Evolutionary conservation across 108 stramenopile species (phyloP).

Genomic region (Fistulifera pelliculosa): DNA sequence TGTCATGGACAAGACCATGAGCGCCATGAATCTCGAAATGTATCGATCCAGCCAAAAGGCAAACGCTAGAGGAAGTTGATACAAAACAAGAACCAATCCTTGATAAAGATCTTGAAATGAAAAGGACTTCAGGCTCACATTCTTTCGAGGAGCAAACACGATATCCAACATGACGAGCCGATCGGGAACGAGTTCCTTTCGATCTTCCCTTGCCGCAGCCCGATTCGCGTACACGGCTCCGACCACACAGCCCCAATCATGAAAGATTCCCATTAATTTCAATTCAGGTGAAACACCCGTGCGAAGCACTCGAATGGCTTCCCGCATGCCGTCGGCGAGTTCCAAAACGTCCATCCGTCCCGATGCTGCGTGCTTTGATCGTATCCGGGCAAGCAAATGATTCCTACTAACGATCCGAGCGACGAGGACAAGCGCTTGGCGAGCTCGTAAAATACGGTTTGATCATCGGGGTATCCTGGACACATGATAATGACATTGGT

Average conservation of each 20-base stretch:
- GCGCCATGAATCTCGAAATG: too few species aligned
- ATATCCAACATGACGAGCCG: conserved; percentile 39
- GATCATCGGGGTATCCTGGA: conserved; percentile 28
- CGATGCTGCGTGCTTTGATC: neutral
- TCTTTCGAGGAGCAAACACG: conserved; percentile 6
- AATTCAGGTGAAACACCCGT: neutral
- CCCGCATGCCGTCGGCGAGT: neutral
- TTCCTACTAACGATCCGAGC: conserved; percentile 18
- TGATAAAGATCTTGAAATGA: too few species aligned
- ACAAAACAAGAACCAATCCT: too few species aligned
- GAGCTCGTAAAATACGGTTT: conserved; percentile 23
- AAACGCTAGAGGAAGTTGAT: too few species aligned
- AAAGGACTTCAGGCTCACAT: too few species aligned
- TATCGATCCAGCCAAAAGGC: too few species aligned
- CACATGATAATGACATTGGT: too few species aligned
- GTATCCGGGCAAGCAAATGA: conserved; percentile 37
- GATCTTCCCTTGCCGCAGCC: conserved; percentile 5
- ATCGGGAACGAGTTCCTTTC: conserved; percentile 1
- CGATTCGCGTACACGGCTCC: conserved; percentile 35
- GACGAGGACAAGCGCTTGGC: conserved; percentile 24
- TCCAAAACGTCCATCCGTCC: conserved; percentile 27
- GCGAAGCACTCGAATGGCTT: neutral
- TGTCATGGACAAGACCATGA: too few species aligned
- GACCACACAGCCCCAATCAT: conserved; percentile 41
- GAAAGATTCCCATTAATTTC: conserved; percentile 32